These are phyloP conservation scores for Ensete glaucum DNA, from an alignment of 176 grass and related monocot species.

Conservation along the genomic window DNA sequence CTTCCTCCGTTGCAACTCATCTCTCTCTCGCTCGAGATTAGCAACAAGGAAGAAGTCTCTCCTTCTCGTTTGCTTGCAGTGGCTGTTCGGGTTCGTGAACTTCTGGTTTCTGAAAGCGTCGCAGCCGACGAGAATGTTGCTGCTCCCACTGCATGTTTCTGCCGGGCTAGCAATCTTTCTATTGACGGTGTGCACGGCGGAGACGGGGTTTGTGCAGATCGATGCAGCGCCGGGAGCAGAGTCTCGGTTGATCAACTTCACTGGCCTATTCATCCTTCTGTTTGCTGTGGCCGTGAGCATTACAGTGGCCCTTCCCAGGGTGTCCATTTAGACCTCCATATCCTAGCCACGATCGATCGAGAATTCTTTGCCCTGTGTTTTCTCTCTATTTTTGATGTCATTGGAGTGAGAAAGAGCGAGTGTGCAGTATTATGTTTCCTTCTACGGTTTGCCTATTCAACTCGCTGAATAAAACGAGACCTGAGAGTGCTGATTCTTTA, in stretches of 20 bases:
- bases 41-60: too few species aligned
- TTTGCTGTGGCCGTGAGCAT: slow-evolving; percentile 50
- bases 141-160: slow-evolving; percentile 28
- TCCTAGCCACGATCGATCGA: neutral
- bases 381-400: neutral
- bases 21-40: neutral
- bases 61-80: slow-evolving; percentile 27
- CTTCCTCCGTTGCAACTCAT: neutral
- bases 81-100: slow-evolving; percentile 64
- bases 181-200: slow-evolving; percentile 62
- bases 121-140: neutral
- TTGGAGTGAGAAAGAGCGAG: too few species aligned
- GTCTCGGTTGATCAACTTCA: slow-evolving; percentile 69
- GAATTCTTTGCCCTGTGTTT: slow-evolving; percentile 9
- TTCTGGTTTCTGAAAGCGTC: slow-evolving; percentile 54
- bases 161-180: slow-evolving; percentile 64
- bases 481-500: too few species aligned
- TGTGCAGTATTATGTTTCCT: too few species aligned
- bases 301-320: slow-evolving; percentile 44
- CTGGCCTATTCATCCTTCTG: slow-evolving; percentile 70
- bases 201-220: slow-evolving; percentile 78
- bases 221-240: slow-evolving; percentile 35
- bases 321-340: slow-evolving; percentile 10
- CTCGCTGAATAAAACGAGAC: too few species aligned
- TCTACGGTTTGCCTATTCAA: too few species aligned